Conservation (phyloP, 306 rosid species). For the Cucurbita pepo region DNA sequence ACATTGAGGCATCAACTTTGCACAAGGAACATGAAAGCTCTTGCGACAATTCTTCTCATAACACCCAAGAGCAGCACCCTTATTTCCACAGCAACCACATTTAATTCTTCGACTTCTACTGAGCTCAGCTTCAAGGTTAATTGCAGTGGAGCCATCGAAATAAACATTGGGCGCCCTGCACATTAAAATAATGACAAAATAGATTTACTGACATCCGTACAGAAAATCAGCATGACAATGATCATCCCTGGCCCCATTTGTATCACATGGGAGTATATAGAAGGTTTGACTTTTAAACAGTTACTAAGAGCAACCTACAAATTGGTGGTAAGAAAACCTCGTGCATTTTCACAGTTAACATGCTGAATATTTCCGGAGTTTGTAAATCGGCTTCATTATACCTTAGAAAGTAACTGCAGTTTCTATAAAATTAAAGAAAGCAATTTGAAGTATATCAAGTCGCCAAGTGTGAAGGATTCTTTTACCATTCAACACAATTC, state of each 20-base stretch:
- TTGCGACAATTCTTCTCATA: conserved; percentile 67
- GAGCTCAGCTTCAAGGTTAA: conserved; percentile 79
- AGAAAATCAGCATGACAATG: not conserved
- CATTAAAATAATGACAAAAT: not conserved
- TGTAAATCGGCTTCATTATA: not conserved
- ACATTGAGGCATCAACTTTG: conserved; percentile 62
- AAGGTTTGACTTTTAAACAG: not conserved
- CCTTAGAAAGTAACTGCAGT: not conserved
- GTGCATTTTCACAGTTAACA: not conserved
- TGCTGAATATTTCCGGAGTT: not conserved
- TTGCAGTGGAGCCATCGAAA: conserved; percentile 52
- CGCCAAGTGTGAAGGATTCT: not conserved
- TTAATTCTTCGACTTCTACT: conserved; percentile 72
- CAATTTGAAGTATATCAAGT: not conserved
- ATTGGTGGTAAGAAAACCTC: not conserved
- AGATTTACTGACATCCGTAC: not conserved
- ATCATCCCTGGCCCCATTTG: not conserved
- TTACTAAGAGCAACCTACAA: not conserved
- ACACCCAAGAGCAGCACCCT: conserved; percentile 91
- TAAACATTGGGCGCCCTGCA: conserved; percentile 93
- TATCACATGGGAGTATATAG: not conserved
- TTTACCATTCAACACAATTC: conserved; percentile 85
- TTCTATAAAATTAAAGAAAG: not conserved
- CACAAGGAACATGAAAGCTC: conserved; percentile 87
- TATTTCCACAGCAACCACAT: conserved; percentile 71